Evolutionary conservation across 2,329 filamentous ascomycete species (phyloP), one percentile per base, ranked within the genome.

Genomic region (Zasmidium angulare): DNA sequence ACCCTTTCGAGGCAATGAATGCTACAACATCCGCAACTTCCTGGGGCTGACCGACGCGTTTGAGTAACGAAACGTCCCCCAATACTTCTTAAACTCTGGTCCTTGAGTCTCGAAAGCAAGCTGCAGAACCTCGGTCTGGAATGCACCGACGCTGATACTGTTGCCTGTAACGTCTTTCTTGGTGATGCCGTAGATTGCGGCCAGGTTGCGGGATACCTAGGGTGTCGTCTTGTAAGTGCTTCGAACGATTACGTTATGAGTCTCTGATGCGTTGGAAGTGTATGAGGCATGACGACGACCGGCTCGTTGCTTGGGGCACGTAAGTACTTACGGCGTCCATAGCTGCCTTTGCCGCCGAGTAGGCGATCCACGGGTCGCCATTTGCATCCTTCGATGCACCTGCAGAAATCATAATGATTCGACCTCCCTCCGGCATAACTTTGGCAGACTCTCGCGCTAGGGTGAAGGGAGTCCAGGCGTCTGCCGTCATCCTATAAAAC

Each of bases 11-110:
- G 17, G 56, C 61, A 12, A 63, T 58, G 40, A 60, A 63, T 2
- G 58, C 61, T 21, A 63, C 55, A 60, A 63, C 58, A 46, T 58
- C 26, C 14, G 61, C 61, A 24, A 63, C 46, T 31, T 63, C 61
- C 50, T 63, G 40, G 4, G 55, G 53, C 53, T 55, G 23, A 2
- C 52, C 61, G 10, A 63, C 40, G 9, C 61, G 50, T 43, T 63
- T 54, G 21, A 63, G 22, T n/a, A 60, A 31, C 22, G 58, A 48
- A 21, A 47, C 29, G 17, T 50, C 55, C 50, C 47, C 36, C 7
- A 31, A 14, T 23, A 23, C 43, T 47, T 26, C 36, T 40, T 43
- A 31, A 52, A 56, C 26, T 55, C 60, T 4, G 56, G 56, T 2
- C 54, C 54, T 9, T 48, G n/a, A 2, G 12, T 36, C 2, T 51